Evolutionary conservation across 305 asterid species (phyloP).

Genomic region (Fraxinus latifolia): DNA sequence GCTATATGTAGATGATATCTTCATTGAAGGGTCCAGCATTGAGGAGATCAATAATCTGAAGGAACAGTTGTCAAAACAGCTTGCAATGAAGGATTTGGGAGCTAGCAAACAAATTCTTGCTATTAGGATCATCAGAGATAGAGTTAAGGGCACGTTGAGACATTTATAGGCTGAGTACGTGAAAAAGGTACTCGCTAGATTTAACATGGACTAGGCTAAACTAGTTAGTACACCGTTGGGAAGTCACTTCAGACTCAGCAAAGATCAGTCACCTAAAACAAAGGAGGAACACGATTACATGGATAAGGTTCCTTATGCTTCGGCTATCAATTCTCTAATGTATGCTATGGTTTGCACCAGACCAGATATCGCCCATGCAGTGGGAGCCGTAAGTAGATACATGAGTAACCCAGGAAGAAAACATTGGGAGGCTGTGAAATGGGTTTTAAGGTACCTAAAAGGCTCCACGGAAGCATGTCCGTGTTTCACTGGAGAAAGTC

Average conservation of each 20-base stretch:
- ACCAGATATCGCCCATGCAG: neutral
- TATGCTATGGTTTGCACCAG: neutral
- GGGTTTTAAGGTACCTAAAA: neutral
- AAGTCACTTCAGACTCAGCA: neutral
- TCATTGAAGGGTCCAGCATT: neutral
- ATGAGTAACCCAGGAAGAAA: neutral
- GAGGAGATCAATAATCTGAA: neutral
- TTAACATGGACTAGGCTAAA: constrained; percentile 4
- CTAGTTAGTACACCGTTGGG: neutral
- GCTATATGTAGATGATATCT: neutral
- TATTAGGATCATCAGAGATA: too few relatives aligned
- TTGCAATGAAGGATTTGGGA: too few relatives aligned
- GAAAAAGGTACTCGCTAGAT: neutral
- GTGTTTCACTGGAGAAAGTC: too few relatives aligned
- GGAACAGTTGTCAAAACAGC: neutral
- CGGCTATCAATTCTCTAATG: neutral
- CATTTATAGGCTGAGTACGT: too few relatives aligned
- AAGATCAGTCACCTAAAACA: neutral
- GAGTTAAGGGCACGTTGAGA: too few relatives aligned
- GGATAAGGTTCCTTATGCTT: neutral
- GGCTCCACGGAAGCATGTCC: neutral
- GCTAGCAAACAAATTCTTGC: too few relatives aligned
- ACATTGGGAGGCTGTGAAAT: neutral
- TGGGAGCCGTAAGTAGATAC: neutral
- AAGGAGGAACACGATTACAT: neutral